Base-by-base conservation (phyloP, 108 stramenopile species). In the Parietichytrium sp. region DNA sequence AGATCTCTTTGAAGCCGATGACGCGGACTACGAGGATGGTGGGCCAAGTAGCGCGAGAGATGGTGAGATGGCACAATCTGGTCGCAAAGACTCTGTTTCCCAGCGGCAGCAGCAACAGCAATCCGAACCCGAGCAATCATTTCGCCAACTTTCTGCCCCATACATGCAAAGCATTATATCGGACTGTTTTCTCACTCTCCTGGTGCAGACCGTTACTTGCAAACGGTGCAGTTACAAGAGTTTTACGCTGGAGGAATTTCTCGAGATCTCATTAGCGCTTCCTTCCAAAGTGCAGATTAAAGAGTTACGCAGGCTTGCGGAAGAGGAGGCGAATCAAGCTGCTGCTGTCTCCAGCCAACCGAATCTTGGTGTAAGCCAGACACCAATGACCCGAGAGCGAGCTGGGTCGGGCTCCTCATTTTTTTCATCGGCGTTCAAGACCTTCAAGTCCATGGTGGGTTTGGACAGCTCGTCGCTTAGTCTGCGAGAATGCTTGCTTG, bases 401-500 rank as follows among this genome's bases (percentile, higher is more conserved):
- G 45, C 38, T 20, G 20, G 20, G 61, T 72, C 61, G 42, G 25
- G 20, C 3, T 72, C 61, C 2, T 72, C 61, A n/a, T 10, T 33
- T 8, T 45, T 6, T 7, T 72, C 61, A 0, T 45, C 36, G 23
- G 45, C 29, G 0, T 6, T 36, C 16, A 72, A 72, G 42, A 72
- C 33, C n/a, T 23, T 72, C 61, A 72, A 72, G 61, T 36, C 61
- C 15, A 72, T 72, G 61, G 42, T 72, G 10, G 61, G 61, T 42
- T 45, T 23, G 0, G 61, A 72, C 23, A 18, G 38, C 23, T 42
- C 36, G 45, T 45, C 25, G 49, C 81, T 54, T 33, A 84, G 54
- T 51, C 25, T 99, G 42, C 48, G 89, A 3, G 61, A 83, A 18
- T 86, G 85, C 88, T 93, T 99, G 49, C 83, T 93, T 6, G 95